A percentile compares a stretch with the other conserved stretches of the same genome.
These are phyloP conservation scores for Elongisporangium senticosum DNA, from an alignment of 352 stramenopile species.

Conservation along the genomic window DNA sequence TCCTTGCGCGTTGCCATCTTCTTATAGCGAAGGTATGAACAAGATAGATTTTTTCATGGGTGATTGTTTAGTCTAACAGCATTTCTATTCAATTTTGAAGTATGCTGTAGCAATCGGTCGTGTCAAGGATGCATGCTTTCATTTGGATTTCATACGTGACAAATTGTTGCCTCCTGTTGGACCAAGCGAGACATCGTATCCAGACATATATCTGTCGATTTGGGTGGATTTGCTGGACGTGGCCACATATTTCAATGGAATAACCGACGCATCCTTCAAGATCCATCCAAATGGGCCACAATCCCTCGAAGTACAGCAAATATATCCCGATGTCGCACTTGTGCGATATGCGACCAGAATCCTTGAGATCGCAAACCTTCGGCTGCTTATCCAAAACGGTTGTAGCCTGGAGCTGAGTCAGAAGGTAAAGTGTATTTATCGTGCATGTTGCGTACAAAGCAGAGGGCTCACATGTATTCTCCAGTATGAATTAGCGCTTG, in stretches of 20 bases:
- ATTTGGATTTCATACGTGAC: conserved; percentile 50
- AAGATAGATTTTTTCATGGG: conserved; percentile 1
- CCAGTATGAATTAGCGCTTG: conserved; percentile 63
- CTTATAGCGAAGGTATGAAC: conserved; percentile 58
- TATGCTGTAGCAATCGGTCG: conserved; percentile 55
- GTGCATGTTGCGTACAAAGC: not conserved
- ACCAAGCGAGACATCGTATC: conserved; percentile 25
- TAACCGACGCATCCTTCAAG: conserved; percentile 14
- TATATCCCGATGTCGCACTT: conserved; percentile 41
- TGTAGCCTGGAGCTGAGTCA: conserved; percentile 45
- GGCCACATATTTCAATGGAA: conserved; percentile 36
- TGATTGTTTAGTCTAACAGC: not conserved
- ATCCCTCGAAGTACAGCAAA: conserved; percentile 23
- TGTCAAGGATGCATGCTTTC: conserved; percentile 36
- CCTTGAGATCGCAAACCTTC: conserved; percentile 37
- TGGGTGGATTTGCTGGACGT: conserved; percentile 60
- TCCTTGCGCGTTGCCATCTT: conserved; percentile 46
- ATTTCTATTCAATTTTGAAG: conserved; percentile 17
- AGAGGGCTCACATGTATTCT: not conserved
- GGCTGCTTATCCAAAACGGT: conserved; percentile 32
- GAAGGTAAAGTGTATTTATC: conserved; percentile 29
- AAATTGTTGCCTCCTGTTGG: conserved; percentile 35
- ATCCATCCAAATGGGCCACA: conserved; percentile 4
- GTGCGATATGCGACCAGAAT: conserved; percentile 47
- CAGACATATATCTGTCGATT: conserved; percentile 39